These are phyloP conservation scores for Wakefieldia striispora DNA, from an alignment of 768 basidiomycete genomes.

Conservation along the genomic window DNA sequence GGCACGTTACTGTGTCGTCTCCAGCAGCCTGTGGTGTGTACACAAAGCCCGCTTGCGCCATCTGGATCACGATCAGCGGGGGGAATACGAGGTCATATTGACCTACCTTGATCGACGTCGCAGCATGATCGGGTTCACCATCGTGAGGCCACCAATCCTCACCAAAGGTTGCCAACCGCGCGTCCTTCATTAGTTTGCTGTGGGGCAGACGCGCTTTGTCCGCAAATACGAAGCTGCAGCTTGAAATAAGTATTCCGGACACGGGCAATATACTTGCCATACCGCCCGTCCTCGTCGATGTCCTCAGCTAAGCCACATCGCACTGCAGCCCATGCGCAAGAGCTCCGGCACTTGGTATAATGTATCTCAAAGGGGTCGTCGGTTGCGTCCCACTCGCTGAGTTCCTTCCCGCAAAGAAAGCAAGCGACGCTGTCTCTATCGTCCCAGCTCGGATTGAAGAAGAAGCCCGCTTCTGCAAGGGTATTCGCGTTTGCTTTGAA, in stretches of 20 bases:
- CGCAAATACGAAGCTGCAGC: constrained; percentile 52
- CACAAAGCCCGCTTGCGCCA: constrained; percentile 88
- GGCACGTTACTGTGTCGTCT: constrained; percentile 81
- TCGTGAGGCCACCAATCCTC: constrained; percentile 82
- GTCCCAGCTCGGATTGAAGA: constrained; percentile 65
- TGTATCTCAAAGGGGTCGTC: constrained; percentile 91
- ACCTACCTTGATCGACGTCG: constrained; percentile 66
- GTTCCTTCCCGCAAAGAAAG: constrained; percentile 77
- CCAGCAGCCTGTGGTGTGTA: constrained; percentile 65
- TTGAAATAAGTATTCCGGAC: neutral
- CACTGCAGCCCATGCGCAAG: constrained; percentile 82
- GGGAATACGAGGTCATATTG: neutral
- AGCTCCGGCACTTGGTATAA: constrained; percentile 57
- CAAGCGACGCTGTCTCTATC: constrained; percentile 78
- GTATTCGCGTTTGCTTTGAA: constrained; percentile 69
- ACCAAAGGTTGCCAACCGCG: constrained; percentile 66
- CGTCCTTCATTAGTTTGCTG: constrained; percentile 67
- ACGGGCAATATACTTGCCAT: constrained; percentile 18
- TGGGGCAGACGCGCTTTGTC: constrained; percentile 64
- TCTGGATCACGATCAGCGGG: constrained; percentile 35
- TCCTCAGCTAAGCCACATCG: constrained; percentile 68
- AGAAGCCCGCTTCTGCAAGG: constrained; percentile 90
- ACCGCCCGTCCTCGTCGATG: constrained; percentile 57
- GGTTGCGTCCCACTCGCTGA: constrained; percentile 79
- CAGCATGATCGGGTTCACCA: constrained; percentile 54